Conservation (phyloP, 2,329 filamentous ascomycete species). For the Cryoendolithus antarcticus region DNA sequence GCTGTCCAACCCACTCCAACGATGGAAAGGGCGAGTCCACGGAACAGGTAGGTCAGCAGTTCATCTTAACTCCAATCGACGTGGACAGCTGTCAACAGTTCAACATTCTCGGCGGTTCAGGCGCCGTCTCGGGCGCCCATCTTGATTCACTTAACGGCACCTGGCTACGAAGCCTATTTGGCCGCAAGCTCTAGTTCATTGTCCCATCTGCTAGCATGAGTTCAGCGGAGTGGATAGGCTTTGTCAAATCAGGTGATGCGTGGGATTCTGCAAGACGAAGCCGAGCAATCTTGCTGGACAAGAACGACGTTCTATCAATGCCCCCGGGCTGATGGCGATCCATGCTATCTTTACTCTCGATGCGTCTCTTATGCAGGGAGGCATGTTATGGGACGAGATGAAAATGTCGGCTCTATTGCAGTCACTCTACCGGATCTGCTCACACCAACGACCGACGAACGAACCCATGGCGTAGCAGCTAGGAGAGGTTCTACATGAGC, state of each 20-base stretch:
- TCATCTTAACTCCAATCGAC: background rate
- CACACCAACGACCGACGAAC: background rate
- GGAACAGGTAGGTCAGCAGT: too few relatives aligned
- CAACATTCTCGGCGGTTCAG: background rate
- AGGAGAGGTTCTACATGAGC: background rate
- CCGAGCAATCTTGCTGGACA: background rate
- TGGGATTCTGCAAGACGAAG: background rate
- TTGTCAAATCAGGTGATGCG: background rate
- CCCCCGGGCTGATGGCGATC: background rate
- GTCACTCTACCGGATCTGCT: background rate
- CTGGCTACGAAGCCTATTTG: background rate
- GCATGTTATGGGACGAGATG: background rate
- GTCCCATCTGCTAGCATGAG: background rate
- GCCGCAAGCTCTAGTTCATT: constrained; percentile 1
- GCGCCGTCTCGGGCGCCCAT: background rate
- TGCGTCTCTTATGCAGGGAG: background rate
- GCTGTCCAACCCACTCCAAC: too few relatives aligned
- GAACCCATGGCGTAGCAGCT: background rate
- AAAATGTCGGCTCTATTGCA: background rate
- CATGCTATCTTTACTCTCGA: background rate
- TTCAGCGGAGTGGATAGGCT: background rate
- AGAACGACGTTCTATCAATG: background rate
- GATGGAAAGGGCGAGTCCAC: too few relatives aligned
- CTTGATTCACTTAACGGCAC: background rate
- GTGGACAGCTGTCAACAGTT: background rate